Evolutionary conservation across 345 rosid species (phyloP), one percentile per base, ranked within the genome.

Genomic region (Xanthoceras sorbifolium): DNA sequence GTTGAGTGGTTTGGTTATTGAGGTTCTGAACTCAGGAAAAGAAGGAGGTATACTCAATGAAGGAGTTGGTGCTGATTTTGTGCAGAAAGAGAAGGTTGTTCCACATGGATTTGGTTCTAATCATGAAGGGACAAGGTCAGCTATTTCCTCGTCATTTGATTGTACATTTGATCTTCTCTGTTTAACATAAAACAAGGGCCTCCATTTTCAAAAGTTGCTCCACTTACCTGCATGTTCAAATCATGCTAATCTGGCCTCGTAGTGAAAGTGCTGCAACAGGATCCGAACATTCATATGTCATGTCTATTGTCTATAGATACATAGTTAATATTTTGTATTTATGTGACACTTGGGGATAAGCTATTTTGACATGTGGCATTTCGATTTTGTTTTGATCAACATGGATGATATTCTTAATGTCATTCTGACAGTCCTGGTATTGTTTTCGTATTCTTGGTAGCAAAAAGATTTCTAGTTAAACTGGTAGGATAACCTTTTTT

Each of bases 11-110:
- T 80, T 90, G 40, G 78, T 28, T 79, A 73, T 93, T 54, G 97
- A 93, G 84, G 89, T 96, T 82, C 91, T 87, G 74, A 96, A 93
- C 67, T 62, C 85, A 36, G 99, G 97, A 32, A 87, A 87, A 79
- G 93, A 80, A 78, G 94, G 81, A 26, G 97, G 97, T 73, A 80
- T 93, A 38, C 90, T 93, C 69, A 93, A 96, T 81, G 97, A 93
- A 85, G 84, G 89, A 71, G 99, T 93, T 74, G 99, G 99, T 78
- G 99, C 99, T 72, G 99, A 96, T 67, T 92, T 82, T 81, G 98
- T 96, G 74, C 99, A 92, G 92, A 96, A 96, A 80, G 98, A 92
- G 84, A 96, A 91, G 86, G 90, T 89, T 84, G 76, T 76, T 73
- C 99, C 97, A 20, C 86, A 71, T 60, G 93, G 90, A 72, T 92